Conservation (phyloP, 2,329 filamentous ascomycete genomes). For the Chalaropsis thielavioides region DNA sequence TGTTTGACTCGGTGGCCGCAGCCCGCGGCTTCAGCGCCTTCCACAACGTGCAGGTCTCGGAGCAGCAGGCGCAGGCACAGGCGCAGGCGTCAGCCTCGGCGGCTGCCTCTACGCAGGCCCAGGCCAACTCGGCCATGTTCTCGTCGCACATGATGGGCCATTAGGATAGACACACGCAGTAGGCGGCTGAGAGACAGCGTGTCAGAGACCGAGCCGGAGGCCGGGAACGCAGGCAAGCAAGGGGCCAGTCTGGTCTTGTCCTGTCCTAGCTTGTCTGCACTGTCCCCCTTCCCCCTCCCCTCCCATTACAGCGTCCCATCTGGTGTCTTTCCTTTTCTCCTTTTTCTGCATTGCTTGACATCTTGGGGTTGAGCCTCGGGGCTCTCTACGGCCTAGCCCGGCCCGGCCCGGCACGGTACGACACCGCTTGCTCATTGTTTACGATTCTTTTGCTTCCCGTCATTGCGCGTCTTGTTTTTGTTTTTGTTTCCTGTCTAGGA, state of each 20-base stretch:
- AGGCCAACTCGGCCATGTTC: constrained; percentile 12
- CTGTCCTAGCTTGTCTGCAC: background rate
- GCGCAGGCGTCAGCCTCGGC: background rate
- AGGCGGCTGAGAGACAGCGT: background rate
- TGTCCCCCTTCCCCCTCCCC: background rate
- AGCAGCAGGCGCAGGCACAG: background rate
- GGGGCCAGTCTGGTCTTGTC: too few species aligned
- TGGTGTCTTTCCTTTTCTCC: background rate
- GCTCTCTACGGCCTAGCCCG: too few species aligned
- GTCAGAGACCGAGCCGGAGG: too few species aligned
- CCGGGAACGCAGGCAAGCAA: too few species aligned
- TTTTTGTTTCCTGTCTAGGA: background rate
- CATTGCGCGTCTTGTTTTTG: background rate
- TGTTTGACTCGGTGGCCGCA: background rate
- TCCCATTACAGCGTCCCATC: background rate
- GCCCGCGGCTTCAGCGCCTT: background rate
- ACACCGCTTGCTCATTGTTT: background rate
- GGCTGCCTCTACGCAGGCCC: background rate
- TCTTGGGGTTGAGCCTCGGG: background rate
- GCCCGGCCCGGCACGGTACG: too few species aligned
- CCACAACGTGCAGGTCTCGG: background rate
- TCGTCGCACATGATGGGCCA: constrained; percentile 27
- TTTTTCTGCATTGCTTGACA: constrained; percentile 5
- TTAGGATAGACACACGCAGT: too few species aligned
- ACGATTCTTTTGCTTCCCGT: background rate